A percentile compares a stretch with the other conserved stretches of the same genome.
Conservation (phyloP, 805 yeast genomes). For the Metschnikowia chrysomelidarum region DNA sequence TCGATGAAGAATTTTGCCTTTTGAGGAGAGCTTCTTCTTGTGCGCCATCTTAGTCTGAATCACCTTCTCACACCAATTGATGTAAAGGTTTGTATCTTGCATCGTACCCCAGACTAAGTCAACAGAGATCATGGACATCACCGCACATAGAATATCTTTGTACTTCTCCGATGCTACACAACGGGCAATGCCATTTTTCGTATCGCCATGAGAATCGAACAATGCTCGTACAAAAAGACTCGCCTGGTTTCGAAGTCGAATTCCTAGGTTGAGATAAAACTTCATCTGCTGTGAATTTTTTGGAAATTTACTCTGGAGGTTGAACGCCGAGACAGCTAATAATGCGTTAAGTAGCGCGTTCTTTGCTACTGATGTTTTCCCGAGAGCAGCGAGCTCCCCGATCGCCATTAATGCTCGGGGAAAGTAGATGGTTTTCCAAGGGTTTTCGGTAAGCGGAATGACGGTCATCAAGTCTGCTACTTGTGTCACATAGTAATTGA, state of each 20-base stretch:
- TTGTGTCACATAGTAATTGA: conserved; percentile 68
- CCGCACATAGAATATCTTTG: conserved; percentile 80
- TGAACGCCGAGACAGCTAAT: conserved; percentile 79
- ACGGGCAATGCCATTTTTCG: conserved; percentile 45
- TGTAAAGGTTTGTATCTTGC: conserved; percentile 77
- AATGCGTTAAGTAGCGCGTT: conserved; percentile 76
- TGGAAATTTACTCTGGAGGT: conserved; percentile 68
- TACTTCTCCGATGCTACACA: conserved; percentile 58
- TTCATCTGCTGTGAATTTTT: conserved; percentile 65
- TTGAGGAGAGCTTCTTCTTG: conserved; percentile 64
- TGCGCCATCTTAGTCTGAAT: conserved; percentile 65
- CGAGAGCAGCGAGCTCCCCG: conserved; percentile 75
- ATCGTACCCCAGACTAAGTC: conserved; percentile 90
- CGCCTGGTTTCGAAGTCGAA: conserved; percentile 73
- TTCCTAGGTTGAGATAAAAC: conserved; percentile 69
- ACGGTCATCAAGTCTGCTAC: conserved; percentile 82
- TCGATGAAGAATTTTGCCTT: conserved; percentile 75
- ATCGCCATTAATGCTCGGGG: conserved; percentile 80
- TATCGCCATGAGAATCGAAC: conserved; percentile 32
- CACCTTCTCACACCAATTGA: conserved; percentile 73
- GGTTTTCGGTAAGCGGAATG: conserved; percentile 68
- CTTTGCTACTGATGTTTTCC: conserved; percentile 71
- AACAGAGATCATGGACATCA: conserved; percentile 81
- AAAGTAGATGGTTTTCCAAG: conserved; percentile 85
- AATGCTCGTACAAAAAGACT: conserved; percentile 62